Evolutionary conservation across 140 eudicot species (phyloP), one percentile per base, ranked within the genome.

Genomic region (Anethum foeniculum): DNA sequence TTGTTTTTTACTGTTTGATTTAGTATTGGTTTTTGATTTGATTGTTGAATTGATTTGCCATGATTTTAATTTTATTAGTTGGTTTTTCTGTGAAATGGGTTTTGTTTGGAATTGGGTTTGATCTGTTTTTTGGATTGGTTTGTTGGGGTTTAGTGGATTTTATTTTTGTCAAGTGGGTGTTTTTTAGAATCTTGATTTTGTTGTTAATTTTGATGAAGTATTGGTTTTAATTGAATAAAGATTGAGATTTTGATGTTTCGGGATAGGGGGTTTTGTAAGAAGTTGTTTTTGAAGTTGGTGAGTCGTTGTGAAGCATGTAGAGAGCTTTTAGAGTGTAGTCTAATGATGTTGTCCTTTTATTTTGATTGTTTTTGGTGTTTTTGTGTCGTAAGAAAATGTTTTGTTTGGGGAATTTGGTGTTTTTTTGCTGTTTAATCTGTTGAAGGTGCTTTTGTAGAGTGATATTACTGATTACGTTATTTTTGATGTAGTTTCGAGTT

Each of bases 1-100:
- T 25, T 62, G 34, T 8, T 13, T 0, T 58, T 56, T 5, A 56
- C 65, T 56, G 65, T 88, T 85, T 12, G 5, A 41, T 72, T 67
- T 30, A 30, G 39, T 4, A 4, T 43, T 19, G 21, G 2, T 36
- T 38, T 27, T 34, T 68, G 43, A 82, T 34, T 67, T 39, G 41
- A 0, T 46, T 51, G 68, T 34, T 34, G 38, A 34, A 34, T 34
- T 34, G 38, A 34, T 34, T 21, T 38, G 1, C 23, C 18, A 71
- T 6, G 19, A 5, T 18, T 72, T 71, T 82, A 47, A 16, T 30
- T 14, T 39, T 82, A 3, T 19, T 44, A 23, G 3, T 15, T 23
- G 7, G 9, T 74, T 49, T 65, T 36, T 13, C 18, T 62, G 7
- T 62, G 19, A 30, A 11, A 3, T 14, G 43, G 11, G 74, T 13